These are phyloP conservation scores for Beauveria varroae DNA, from an alignment of 2,329 filamentous ascomycete genomes.

Conservation along the genomic window DNA sequence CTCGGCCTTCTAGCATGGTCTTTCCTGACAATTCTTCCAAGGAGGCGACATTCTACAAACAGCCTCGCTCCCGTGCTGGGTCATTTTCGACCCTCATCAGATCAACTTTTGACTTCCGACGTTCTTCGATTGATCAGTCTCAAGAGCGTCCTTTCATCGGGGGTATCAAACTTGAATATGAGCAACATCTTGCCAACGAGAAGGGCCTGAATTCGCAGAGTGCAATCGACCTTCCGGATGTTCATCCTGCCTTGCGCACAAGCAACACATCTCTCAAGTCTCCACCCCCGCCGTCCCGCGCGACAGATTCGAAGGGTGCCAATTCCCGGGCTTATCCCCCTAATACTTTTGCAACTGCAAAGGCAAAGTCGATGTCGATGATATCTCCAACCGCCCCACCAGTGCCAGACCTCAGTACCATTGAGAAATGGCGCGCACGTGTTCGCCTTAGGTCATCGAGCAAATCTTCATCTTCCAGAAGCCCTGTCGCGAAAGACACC, in stretches of 20 bases:
- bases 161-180: conserved; percentile 32
- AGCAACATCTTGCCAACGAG: conserved; percentile 27
- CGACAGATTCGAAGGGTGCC: conserved; percentile 18
- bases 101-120: conserved; percentile 27
- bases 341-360: conserved; percentile 25
- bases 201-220: conserved; percentile 20
- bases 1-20: conserved; percentile 12
- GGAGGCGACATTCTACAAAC: conserved; percentile 14
- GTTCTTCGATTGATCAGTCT: conserved; percentile 25
- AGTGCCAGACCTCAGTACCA: conserved; percentile 24
- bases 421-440: conserved; percentile 25
- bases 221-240: conserved; percentile 18
- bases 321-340: conserved; percentile 28
- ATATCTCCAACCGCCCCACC: conserved; percentile 22
- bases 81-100: conserved; percentile 30
- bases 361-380: conserved; percentile 20
- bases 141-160: conserved; percentile 32
- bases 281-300: conserved; percentile 14
- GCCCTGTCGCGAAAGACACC: background rate
- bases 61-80: conserved; percentile 26
- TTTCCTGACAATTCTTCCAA: conserved; percentile 7
- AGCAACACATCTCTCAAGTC: conserved; percentile 20
- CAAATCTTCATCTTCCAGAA: background rate
- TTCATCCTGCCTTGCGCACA: conserved; percentile 29
- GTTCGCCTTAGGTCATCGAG: conserved; percentile 19